phyloP scores from a whole-genome alignment of 305 asterid species.

The Caryopteris hybrid region DNA sequence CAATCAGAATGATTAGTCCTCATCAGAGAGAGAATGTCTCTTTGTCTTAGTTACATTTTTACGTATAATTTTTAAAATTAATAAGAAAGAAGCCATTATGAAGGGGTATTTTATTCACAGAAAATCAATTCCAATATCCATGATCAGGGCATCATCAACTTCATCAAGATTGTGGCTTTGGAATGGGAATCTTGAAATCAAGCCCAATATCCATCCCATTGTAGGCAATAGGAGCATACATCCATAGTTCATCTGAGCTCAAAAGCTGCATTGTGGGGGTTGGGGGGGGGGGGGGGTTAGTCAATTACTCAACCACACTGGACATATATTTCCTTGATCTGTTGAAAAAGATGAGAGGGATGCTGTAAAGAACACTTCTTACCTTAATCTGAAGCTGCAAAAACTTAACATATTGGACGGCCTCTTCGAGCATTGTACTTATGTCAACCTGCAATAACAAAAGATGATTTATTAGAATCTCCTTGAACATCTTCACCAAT shows the following conservation, averaged over 20 bases:
- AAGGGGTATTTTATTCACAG: constrained; percentile 17
- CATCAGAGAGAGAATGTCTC: neutral
- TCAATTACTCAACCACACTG: too few species aligned
- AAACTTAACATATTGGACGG: constrained; percentile 34
- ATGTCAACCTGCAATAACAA: constrained; percentile 31
- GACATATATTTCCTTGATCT: too few species aligned
- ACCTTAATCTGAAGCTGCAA: constrained; percentile 47
- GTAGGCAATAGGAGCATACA: constrained; percentile 49
- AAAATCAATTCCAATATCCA: too few species aligned
- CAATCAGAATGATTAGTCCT: constrained; percentile 12
- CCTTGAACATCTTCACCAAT: neutral
- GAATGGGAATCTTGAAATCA: constrained; percentile 24
- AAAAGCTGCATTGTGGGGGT: constrained; percentile 46
- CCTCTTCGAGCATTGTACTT: constrained; percentile 48
- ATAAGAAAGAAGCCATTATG: too few species aligned
- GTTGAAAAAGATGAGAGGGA: too few species aligned
- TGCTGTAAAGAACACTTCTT: neutral
- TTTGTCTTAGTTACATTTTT: too few species aligned
- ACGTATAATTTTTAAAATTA: too few species aligned
- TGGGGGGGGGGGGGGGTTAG: too few species aligned
- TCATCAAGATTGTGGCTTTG: constrained; percentile 23
- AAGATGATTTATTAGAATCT: neutral
- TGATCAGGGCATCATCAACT: too few species aligned
- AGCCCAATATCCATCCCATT: constrained; percentile 48
- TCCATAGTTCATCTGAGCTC: constrained; percentile 56